Evolutionary conservation across 2,329 filamentous ascomycete genomes (phyloP), one percentile per base, ranked within the genome.

Genomic region (Aspergillus ochraceus): DNA sequence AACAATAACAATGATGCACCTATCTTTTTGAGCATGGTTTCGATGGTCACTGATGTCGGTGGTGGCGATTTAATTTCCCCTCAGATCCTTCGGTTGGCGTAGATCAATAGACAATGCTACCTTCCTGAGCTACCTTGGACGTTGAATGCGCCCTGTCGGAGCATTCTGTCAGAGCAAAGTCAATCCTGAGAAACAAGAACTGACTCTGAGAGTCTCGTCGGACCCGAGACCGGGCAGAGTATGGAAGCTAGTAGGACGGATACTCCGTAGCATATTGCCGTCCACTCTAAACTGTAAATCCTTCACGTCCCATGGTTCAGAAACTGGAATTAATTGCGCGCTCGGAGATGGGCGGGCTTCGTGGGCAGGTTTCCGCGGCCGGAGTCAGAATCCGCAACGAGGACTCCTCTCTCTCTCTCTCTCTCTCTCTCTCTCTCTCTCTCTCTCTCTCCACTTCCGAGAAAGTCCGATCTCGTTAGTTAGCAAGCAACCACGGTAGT

Each of bases 201-300:
- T 1, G 26, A 29, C 17, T 45, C 46, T 5, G 26, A 29, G 26
- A 29, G 26, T 29, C 29, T 32, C 49, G 32, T 56, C 59, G 55
- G 59, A 46, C 54, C 55, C 47, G 49, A 52, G 36, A 17, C 55
- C 49, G 52, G 49, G 42, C 29, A 39, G n/a, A 17, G 32, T 17
- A 29, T 30, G 54, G 54, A 19, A 55, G 8, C 26, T 29, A 29
- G 26, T 6, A 4, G 24, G 24, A 24, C 24, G 24, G 24, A 5
- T 24, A 24, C 24, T 24, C 46, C 29, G 54, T 32, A 54, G 50
- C 39, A 55, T n/a, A 22, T 54, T 57, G 36, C 52, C 42, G 26
- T 52, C n/a, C 17, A 49, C 30, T 39, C 42, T 29, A 54, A 60
- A 63, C 55, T 54, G 61, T 63, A 60, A 61, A 63, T 60, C 60